These are phyloP conservation scores for Lachancea lanzarotensis DNA, from an alignment of 805 yeast genomes.

Conservation along the genomic window DNA sequence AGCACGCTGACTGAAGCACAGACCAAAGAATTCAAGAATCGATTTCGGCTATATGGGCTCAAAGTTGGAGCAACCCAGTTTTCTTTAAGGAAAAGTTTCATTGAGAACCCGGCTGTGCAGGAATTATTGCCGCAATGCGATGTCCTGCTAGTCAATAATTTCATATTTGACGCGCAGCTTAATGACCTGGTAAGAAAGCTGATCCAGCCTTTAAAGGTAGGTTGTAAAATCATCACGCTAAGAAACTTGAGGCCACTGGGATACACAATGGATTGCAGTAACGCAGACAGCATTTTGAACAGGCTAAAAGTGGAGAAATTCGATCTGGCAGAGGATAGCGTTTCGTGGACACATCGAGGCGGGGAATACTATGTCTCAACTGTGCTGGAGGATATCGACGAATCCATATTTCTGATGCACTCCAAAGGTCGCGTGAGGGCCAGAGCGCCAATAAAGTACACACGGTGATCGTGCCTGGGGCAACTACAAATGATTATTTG, in stretches of 20 bases:
- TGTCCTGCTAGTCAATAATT: constrained; percentile 75
- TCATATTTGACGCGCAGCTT: constrained; percentile 70
- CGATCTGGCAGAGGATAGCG: constrained; percentile 62
- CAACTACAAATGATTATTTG: no score
- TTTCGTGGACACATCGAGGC: constrained; percentile 81
- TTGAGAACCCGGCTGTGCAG: constrained; percentile 52
- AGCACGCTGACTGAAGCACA: constrained; percentile 62
- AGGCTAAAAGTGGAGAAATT: constrained; percentile 56
- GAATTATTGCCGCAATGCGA: constrained; percentile 54
- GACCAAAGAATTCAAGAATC: constrained; percentile 45
- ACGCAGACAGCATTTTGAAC: constrained; percentile 52
- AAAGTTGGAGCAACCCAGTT: constrained; percentile 49
- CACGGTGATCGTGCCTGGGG: constrained; percentile 17
- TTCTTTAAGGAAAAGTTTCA: constrained; percentile 65
- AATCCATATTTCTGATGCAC: constrained; percentile 21
- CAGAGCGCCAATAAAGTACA: constrained; percentile 19
- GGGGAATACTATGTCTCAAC: constrained; percentile 74
- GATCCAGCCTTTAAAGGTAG: constrained; percentile 57
- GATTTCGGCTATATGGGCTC: constrained; percentile 61
- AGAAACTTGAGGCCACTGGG: constrained; percentile 75
- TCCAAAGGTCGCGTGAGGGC: constrained; percentile 22
- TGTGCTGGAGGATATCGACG: constrained; percentile 41
- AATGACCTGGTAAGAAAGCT: constrained; percentile 62
- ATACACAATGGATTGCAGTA: constrained; percentile 49
- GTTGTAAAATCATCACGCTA: constrained; percentile 72